Evolutionary conservation across 306 rosid species (phyloP).

Genomic region (Acacia melanoxylon): DNA sequence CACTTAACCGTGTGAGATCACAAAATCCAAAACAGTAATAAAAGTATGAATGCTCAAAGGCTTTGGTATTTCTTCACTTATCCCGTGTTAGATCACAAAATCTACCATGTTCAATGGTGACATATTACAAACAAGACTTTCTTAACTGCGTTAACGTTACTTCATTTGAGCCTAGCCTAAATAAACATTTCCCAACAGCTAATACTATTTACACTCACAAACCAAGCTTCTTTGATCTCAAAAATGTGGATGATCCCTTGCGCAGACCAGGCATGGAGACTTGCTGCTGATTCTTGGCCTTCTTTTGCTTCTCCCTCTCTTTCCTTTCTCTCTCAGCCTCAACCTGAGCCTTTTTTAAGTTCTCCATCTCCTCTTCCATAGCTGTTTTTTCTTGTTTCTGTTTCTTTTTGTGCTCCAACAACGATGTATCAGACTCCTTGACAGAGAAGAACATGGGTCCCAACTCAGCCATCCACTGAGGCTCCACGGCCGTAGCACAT

Average conservation of each 20-base stretch:
- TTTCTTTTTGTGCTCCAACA: slow-evolving; percentile 85
- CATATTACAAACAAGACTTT: slow-evolving; percentile 7
- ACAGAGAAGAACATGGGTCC: slow-evolving; percentile 99
- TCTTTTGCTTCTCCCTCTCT: slow-evolving; percentile 59
- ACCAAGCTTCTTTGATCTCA: slow-evolving; percentile 84
- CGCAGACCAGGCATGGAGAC: slow-evolving; percentile 73
- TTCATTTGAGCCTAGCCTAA: neutral
- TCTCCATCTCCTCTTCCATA: slow-evolving; percentile 99
- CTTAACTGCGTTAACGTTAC: neutral
- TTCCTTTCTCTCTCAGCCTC: slow-evolving; percentile 60
- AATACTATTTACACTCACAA: slow-evolving; percentile 42
- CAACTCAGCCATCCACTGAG: slow-evolving; percentile 94
- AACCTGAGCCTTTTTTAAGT: slow-evolving; percentile 75
- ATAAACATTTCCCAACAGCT: slow-evolving; percentile 6
- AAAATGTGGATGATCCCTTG: slow-evolving; percentile 80
- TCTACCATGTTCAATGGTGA: neutral
- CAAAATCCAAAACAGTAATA: neutral
- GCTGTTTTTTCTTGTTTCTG: slow-evolving; percentile 91
- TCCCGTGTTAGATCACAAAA: neutral
- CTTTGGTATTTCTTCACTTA: neutral
- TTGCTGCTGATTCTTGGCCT: slow-evolving; percentile 73
- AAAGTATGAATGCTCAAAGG: neutral
- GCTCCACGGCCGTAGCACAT: slow-evolving; percentile 95
- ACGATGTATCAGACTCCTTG: slow-evolving; percentile 91
- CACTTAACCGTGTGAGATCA: neutral